Evolutionary conservation across 345 rosid species (phyloP).

Genomic region (Acer saccharum): DNA sequence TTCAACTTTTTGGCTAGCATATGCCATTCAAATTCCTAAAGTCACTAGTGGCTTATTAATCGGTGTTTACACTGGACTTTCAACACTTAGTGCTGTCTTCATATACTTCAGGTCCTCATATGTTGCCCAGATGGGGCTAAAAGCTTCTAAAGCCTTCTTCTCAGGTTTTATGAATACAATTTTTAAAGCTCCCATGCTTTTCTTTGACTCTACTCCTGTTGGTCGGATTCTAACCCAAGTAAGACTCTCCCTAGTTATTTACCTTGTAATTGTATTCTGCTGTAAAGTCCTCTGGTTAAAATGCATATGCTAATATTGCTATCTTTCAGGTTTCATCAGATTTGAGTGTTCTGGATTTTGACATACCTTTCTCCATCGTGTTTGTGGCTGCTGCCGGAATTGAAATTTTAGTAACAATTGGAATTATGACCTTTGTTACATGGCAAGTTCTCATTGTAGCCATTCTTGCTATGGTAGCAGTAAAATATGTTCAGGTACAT

Average conservation of each 20-base stretch:
- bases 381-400: constrained; percentile 39
- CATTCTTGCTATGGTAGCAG: constrained; percentile 50
- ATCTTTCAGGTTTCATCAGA: constrained; percentile 75
- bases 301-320: not conserved
- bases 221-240: constrained; percentile 78
- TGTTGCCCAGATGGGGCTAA: constrained; percentile 58
- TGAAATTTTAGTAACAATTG: constrained; percentile 45
- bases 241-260: constrained; percentile 24
- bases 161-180: constrained; percentile 62
- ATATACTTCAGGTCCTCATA: constrained; percentile 43
- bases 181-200: constrained; percentile 73
- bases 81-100: constrained; percentile 51
- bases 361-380: constrained; percentile 53
- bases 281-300: not conserved
- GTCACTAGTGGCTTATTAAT: constrained; percentile 42
- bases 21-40: constrained; percentile 54
- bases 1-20: constrained; percentile 76
- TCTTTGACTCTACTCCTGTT: constrained; percentile 79
- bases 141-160: constrained; percentile 72
- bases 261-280: not conserved
- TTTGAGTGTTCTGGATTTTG: constrained; percentile 60
- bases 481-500: constrained; percentile 63
- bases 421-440: constrained; percentile 67
- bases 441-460: constrained; percentile 81
- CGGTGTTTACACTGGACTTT: constrained; percentile 62